Percentiles rank a stretch among this genome's conserved stretches.
Conservation (phyloP, 2,329 filamentous ascomycete genomes). For the Penicillium palitans region DNA sequence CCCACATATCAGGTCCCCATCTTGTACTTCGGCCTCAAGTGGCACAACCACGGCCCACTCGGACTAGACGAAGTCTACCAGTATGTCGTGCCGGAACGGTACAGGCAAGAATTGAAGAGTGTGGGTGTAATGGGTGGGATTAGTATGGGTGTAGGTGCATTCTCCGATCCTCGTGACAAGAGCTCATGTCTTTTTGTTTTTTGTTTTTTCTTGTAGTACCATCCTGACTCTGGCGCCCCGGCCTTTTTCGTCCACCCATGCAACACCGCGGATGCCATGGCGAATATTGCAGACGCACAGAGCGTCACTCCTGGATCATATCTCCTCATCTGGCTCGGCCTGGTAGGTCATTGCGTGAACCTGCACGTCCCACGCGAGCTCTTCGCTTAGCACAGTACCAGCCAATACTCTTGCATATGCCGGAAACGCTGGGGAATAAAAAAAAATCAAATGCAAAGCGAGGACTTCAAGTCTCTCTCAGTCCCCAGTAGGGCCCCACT, state of each 20-base stretch:
- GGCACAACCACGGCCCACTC: slow-evolving; percentile 57
- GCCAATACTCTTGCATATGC: slow-evolving; percentile 20
- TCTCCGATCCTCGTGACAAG: slow-evolving; percentile 26
- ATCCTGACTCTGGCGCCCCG: slow-evolving; percentile 75
- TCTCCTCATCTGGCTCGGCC: slow-evolving; percentile 83
- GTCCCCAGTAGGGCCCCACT: slow-evolving; percentile 6
- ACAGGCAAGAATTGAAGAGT: slow-evolving; percentile 60
- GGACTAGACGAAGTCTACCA: slow-evolving; percentile 70
- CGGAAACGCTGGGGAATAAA: slow-evolving; percentile 16
- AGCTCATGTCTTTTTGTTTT: slow-evolving; percentile 35
- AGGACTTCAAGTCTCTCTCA: slow-evolving; percentile 16
- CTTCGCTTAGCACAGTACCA: slow-evolving; percentile 30
- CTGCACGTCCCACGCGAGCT: slow-evolving; percentile 74
- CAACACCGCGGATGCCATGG: slow-evolving; percentile 78
- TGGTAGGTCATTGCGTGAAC: slow-evolving; percentile 77
- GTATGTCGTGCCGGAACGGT: slow-evolving; percentile 66
- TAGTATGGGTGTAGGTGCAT: slow-evolving; percentile 68
- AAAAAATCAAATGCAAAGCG: slow-evolving; percentile 14
- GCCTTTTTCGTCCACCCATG: slow-evolving; percentile 94
- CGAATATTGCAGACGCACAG: slow-evolving; percentile 53
- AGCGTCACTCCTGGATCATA: slow-evolving; percentile 61
- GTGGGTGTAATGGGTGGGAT: slow-evolving; percentile 70
- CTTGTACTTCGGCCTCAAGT: slow-evolving; percentile 70
- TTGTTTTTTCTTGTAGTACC: slow-evolving; percentile 59
- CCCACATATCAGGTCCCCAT: slow-evolving; percentile 73